Percentiles rank a stretch among this genome's conserved stretches.
Evolutionary conservation across 768 basidiomycete genomes (phyloP).

Genomic region (Leccinellum albellum): DNA sequence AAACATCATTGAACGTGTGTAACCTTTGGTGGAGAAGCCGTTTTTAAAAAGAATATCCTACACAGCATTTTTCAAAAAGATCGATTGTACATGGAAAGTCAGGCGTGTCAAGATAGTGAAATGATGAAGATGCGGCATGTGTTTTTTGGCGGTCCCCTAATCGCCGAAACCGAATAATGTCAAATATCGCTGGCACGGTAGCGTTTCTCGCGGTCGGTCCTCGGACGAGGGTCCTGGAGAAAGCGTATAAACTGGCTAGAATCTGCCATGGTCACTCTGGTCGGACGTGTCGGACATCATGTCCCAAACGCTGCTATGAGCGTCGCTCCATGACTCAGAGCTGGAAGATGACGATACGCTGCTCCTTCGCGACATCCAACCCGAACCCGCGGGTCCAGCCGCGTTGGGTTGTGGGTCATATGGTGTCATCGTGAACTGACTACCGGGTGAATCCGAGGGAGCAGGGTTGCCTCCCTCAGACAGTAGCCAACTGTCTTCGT

Average conservation of each 20-base stretch:
- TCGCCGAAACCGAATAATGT: not conserved
- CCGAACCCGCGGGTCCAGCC: not conserved
- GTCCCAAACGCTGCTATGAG: conserved; percentile 26
- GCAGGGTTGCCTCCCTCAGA: not conserved
- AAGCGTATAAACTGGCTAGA: not conserved
- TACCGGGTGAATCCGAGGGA: not conserved
- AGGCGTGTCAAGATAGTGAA: not conserved
- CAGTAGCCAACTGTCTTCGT: conserved; percentile 10
- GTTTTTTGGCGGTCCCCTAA: not conserved
- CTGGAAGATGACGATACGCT: conserved; percentile 15
- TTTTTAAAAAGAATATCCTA: not conserved
- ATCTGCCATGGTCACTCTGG: not conserved
- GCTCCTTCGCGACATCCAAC: conserved; percentile 8
- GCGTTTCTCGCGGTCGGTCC: not conserved
- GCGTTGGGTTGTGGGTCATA: not conserved
- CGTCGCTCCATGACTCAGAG: conserved; percentile 29
- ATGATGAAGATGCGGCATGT: not conserved
- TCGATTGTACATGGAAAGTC: conserved; percentile 3
- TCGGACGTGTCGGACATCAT: conserved; percentile 19
- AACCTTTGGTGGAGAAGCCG: not conserved
- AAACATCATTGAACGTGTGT: not conserved
- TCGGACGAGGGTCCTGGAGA: not conserved
- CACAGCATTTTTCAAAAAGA: not conserved
- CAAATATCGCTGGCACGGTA: no score
- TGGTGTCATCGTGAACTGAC: not conserved